phyloP scores from a whole-genome alignment of 2,329 filamentous ascomycete genomes.

The Anthostomella pinea region DNA sequence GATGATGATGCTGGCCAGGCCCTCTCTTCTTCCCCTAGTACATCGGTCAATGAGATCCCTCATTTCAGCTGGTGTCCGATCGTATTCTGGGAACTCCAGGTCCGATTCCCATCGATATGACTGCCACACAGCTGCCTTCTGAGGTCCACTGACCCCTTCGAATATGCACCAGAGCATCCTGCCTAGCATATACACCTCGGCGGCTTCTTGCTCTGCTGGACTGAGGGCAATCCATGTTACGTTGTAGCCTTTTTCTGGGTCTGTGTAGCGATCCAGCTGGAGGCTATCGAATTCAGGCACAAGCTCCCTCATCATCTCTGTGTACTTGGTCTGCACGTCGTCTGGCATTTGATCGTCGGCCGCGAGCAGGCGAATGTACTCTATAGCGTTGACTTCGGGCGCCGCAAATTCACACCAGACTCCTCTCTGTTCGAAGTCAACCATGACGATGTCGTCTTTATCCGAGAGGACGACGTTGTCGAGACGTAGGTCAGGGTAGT shows the following conservation, averaged over 20 bases:
- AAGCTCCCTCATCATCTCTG: constrained; percentile 39
- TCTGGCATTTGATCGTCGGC: constrained; percentile 45
- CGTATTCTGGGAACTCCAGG: constrained; percentile 54
- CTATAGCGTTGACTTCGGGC: constrained; percentile 58
- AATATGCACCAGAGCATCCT: constrained; percentile 62
- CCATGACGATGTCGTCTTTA: constrained; percentile 48
- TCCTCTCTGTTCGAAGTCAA: constrained; percentile 62
- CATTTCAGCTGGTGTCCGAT: constrained; percentile 44
- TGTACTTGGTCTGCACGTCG: constrained; percentile 40
- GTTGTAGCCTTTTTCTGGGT: constrained; percentile 51
- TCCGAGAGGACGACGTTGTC: constrained; percentile 57
- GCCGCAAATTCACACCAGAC: constrained; percentile 62
- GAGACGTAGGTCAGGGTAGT: constrained; percentile 58
- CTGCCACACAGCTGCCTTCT: constrained; percentile 55
- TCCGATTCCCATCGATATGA: constrained; percentile 56
- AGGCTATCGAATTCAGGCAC: constrained; percentile 45
- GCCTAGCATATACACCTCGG: constrained; percentile 62
- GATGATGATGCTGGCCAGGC: constrained; percentile 44
- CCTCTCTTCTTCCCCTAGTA: constrained; percentile 45
- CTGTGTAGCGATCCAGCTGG: constrained; percentile 43
- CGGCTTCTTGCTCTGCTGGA: constrained; percentile 50
- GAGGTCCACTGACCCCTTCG: constrained; percentile 57
- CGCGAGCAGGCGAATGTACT: constrained; percentile 55
- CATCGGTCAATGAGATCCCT: constrained; percentile 49
- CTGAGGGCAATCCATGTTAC: constrained; percentile 55